Conservation (phyloP, 2,329 filamentous ascomycete species). For the Neofusicoccum ribis region DNA sequence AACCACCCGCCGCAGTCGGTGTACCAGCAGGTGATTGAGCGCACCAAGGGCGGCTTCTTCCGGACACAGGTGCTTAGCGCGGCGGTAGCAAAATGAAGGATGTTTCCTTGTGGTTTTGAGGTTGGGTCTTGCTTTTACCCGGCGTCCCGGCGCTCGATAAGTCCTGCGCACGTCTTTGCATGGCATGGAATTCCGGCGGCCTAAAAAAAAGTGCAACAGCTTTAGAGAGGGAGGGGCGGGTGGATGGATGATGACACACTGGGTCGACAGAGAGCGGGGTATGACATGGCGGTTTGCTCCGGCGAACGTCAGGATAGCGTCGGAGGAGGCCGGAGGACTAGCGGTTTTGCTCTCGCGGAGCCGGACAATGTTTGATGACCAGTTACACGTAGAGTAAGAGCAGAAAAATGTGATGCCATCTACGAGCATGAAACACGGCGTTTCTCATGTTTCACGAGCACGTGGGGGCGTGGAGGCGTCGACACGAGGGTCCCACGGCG, state of each 20-base stretch:
- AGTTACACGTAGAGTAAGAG: conserved; percentile 17
- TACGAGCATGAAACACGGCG: conserved; percentile 6
- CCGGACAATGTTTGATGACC: conserved; percentile 12
- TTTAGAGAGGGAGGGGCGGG: background rate
- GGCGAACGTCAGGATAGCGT: background rate
- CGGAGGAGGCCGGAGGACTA: background rate
- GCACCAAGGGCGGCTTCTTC: conserved; percentile 99
- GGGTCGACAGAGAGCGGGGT: background rate
- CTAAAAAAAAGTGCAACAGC: conserved; percentile 1
- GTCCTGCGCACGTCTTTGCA: conserved; percentile 11
- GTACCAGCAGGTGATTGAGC: conserved; percentile 98
- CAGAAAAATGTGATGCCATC: conserved; percentile 4
- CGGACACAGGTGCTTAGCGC: conserved; percentile 86
- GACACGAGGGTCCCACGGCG: background rate
- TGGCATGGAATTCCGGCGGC: conserved; percentile 1
- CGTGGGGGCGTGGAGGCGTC: background rate
- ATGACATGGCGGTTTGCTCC: background rate
- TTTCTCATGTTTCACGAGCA: background rate
- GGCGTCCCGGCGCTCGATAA: conserved; percentile 18
- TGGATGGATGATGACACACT: background rate
- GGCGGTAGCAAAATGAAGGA: conserved; percentile 49
- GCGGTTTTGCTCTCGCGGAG: conserved; percentile 4
- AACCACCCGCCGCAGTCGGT: conserved; percentile 98
- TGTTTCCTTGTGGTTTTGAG: background rate
- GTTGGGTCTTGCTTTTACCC: conserved; percentile 15